These are phyloP conservation scores for Coniella vitis DNA, from an alignment of 2,329 filamentous ascomycete genomes.

Conservation along the genomic window DNA sequence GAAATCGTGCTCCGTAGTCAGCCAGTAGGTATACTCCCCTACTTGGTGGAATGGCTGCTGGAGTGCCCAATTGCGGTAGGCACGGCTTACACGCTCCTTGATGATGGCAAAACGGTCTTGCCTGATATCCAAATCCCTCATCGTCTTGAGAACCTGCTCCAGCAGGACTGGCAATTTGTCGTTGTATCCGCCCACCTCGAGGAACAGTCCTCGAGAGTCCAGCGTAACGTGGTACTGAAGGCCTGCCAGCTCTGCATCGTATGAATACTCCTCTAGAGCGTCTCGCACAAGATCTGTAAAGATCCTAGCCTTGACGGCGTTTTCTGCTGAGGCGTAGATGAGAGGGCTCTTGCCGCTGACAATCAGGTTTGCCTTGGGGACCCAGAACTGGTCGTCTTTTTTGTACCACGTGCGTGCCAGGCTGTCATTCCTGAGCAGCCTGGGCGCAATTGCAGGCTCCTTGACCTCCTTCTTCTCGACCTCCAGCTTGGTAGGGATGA, in stretches of 20 bases:
- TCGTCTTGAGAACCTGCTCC: slow-evolving; percentile 78
- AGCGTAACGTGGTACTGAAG: slow-evolving; percentile 74
- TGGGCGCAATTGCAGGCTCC: slow-evolving; percentile 65
- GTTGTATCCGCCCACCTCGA: slow-evolving; percentile 86
- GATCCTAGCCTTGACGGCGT: slow-evolving; percentile 68
- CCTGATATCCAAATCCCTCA: slow-evolving; percentile 76
- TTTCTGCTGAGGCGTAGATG: slow-evolving; percentile 71
- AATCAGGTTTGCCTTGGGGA: slow-evolving; percentile 84
- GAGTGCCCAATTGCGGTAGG: slow-evolving; percentile 79
- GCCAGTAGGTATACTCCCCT: slow-evolving; percentile 72
- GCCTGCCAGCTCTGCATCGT: slow-evolving; percentile 90
- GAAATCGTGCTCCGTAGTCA: slow-evolving; percentile 70
- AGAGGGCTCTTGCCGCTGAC: slow-evolving; percentile 75
- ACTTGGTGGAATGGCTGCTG: slow-evolving; percentile 87
- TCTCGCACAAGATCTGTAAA: slow-evolving; percentile 85
- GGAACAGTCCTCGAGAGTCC: slow-evolving; percentile 65
- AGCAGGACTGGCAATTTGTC: slow-evolving; percentile 89
- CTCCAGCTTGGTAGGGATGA: slow-evolving; percentile 86
- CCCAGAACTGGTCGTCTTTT: slow-evolving; percentile 98
- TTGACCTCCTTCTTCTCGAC: slow-evolving; percentile 91
- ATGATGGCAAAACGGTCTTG: slow-evolving; percentile 87
- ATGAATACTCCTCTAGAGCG: slow-evolving; percentile 85
- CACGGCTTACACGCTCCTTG: slow-evolving; percentile 73
- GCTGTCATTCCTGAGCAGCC: slow-evolving; percentile 77
- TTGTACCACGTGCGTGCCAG: slow-evolving; percentile 88